Evolutionary conservation across 2,329 filamentous ascomycete genomes (phyloP).

Genomic region (Rutstroemia sydowiana): DNA sequence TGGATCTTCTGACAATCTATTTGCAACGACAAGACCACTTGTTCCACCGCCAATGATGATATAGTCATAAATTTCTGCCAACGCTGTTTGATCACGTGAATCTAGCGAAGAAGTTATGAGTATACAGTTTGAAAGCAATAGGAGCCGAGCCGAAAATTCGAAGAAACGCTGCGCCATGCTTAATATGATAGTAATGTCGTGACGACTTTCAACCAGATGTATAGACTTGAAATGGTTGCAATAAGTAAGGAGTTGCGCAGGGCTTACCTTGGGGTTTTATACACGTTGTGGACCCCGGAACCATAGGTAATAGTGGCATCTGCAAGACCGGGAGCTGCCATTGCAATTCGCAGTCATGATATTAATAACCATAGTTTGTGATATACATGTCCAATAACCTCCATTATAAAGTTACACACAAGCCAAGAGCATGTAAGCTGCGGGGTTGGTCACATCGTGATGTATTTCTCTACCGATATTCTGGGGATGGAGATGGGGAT

Average conservation of each 20-base stretch:
- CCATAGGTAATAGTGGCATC: too few relatives aligned
- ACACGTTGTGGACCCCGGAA: too few relatives aligned
- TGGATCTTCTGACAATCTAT: conserved; percentile 33
- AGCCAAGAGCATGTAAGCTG: background rate
- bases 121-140: background rate
- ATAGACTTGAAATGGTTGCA: background rate
- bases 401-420: background rate
- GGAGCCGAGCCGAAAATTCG: background rate
- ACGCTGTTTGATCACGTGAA: background rate
- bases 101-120: background rate
- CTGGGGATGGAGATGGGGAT: too few relatives aligned
- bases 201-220: background rate
- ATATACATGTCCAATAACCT: background rate
- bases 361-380: background rate
- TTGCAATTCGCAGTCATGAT: background rate
- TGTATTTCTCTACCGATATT: too few relatives aligned
- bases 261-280: background rate
- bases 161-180: background rate
- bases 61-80: conserved; percentile 5
- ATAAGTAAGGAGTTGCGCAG: background rate
- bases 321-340: too few relatives aligned
- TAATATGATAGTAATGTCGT: background rate
- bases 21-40: conserved; percentile 29
- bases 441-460: background rate
- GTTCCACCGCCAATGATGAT: conserved; percentile 5